Evolutionary conservation across 306 rosid species (phyloP).

Genomic region (Mimosa pudica): DNA sequence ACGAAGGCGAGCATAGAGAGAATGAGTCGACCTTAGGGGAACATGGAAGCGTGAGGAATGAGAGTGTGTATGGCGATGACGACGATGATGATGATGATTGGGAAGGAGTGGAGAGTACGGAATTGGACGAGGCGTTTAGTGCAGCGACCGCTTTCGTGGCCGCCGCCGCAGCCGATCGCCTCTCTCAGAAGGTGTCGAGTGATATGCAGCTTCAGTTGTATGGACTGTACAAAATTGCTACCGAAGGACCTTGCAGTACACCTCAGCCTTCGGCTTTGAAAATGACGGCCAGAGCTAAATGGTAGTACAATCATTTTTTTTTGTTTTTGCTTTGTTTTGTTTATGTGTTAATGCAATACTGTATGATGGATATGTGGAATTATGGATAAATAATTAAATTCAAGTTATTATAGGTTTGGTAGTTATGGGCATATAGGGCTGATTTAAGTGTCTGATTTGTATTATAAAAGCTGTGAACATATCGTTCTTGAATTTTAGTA

Average conservation of each 20-base stretch:
- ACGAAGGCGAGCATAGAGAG: conserved; percentile 42
- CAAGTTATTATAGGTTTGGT: conserved; percentile 1
- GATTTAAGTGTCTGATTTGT: not conserved
- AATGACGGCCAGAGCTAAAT: conserved; percentile 95
- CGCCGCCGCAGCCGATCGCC: conserved; percentile 86
- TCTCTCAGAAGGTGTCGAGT: conserved; percentile 75
- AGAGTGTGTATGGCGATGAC: conserved; percentile 52
- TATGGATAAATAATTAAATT: not conserved
- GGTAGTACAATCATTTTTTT: conserved; percentile 50
- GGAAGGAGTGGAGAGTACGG: conserved; percentile 98
- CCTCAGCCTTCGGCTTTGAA: conserved; percentile 92
- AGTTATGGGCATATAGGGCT: conserved; percentile 19
- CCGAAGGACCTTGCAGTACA: conserved; percentile 91
- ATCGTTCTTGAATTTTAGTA: not conserved
- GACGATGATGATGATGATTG: conserved; percentile 71
- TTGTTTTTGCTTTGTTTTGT: too few species aligned
- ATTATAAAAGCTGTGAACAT: not conserved
- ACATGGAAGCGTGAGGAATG: conserved; percentile 84
- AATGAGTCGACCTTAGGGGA: conserved; percentile 77
- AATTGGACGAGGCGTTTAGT: conserved; percentile 82
- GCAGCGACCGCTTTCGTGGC: conserved; percentile 93
- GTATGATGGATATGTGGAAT: not conserved
- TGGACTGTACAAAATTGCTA: conserved; percentile 91
- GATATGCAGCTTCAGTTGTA: conserved; percentile 85
- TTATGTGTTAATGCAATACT: too few species aligned